Conservation (phyloP, 176 grass and related monocot genomes). For the Juncus inflexus region DNA sequence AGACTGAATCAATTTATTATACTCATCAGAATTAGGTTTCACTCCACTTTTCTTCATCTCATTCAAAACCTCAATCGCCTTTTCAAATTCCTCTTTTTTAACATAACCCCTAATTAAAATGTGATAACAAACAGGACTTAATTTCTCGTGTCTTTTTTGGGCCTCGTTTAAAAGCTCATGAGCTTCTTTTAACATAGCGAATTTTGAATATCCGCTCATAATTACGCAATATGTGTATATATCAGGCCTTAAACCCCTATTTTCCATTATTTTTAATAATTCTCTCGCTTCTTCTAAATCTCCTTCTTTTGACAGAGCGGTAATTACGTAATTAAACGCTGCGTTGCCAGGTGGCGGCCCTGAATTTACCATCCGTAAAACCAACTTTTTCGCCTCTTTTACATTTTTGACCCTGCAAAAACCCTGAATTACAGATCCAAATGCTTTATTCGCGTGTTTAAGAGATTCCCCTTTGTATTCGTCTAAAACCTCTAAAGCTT, state of each 20-base stretch:
- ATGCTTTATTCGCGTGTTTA: constrained; percentile 60
- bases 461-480: constrained; percentile 55
- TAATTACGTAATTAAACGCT: constrained; percentile 84
- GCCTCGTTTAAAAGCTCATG: constrained; percentile 61
- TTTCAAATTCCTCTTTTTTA: constrained; percentile 82
- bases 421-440: constrained; percentile 62
- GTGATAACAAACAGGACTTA: constrained; percentile 62
- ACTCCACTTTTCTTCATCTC: constrained; percentile 91
- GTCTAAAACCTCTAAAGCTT: constrained; percentile 54
- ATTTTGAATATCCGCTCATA: constrained; percentile 76
- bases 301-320: constrained; percentile 58
- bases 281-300: constrained; percentile 65
- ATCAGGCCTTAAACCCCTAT: constrained; percentile 62
- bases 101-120: constrained; percentile 90
- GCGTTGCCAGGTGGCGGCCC: constrained; percentile 63
- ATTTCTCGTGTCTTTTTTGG: constrained; percentile 58
- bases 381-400: constrained; percentile 54
- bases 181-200: constrained; percentile 75
- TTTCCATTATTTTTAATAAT: constrained; percentile 63
- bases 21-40: constrained; percentile 79
- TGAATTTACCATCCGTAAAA: constrained; percentile 67
- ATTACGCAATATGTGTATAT: constrained; percentile 84
- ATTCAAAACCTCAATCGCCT: constrained; percentile 73
- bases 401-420: constrained; percentile 57
- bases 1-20: constrained; percentile 80